A percentile compares a stretch with the other conserved stretches of the same genome.
Evolutionary conservation across 306 rosid genomes (phyloP).

Genomic region (Castanospermum australe): DNA sequence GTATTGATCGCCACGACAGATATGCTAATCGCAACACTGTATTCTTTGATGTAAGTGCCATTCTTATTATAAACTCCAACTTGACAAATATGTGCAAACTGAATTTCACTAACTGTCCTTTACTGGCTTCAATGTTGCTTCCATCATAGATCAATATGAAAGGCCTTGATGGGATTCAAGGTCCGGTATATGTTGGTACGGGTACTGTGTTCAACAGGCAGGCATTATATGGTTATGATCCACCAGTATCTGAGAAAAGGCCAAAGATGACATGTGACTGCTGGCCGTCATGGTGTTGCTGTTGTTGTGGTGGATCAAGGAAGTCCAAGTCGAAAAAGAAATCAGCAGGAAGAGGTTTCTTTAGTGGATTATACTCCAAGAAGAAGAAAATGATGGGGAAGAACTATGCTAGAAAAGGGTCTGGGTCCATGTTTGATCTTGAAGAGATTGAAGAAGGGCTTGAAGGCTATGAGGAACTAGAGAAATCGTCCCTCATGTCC

Average conservation of each 20-base stretch:
- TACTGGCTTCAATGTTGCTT: constrained; percentile 10
- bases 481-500: constrained; percentile 96
- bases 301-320: constrained; percentile 82
- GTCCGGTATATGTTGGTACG: constrained; percentile 54
- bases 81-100: background rate
- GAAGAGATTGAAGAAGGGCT: constrained; percentile 98
- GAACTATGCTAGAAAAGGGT: constrained; percentile 56
- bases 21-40: constrained; percentile 93
- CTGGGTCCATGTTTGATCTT: constrained; percentile 78
- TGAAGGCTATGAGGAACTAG: constrained; percentile 98
- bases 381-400: constrained; percentile 93
- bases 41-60: constrained; percentile 66
- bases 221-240: constrained; percentile 56
- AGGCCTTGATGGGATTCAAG: constrained; percentile 58
- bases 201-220: constrained; percentile 52
- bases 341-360: constrained; percentile 58
- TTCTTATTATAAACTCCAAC: background rate
- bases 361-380: constrained; percentile 61
- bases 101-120: background rate
- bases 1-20: constrained; percentile 88
- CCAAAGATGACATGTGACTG: constrained; percentile 57
- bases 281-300: constrained; percentile 73
- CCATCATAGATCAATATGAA: constrained; percentile 52
- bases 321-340: constrained; percentile 82
- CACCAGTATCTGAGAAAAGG: constrained; percentile 48